phyloP scores from a whole-genome alignment of 495 filamentous ascomycete species.

The Aspergillus campestris region DNA sequence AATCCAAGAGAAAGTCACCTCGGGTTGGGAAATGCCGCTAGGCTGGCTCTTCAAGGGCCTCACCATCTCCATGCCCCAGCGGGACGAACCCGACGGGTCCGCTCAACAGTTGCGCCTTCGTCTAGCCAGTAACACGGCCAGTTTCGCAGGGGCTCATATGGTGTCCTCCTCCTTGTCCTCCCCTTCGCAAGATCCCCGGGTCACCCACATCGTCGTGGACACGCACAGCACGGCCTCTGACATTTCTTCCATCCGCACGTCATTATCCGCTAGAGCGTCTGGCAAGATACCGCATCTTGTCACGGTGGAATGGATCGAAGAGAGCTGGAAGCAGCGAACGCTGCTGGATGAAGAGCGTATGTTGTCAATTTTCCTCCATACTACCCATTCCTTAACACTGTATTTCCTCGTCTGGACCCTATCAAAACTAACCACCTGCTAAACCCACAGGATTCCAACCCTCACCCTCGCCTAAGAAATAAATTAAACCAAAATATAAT shows the following conservation, averaged over 20 bases:
- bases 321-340: constrained; percentile 73
- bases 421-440: no score
- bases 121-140: constrained; percentile 38
- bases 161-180: constrained; percentile 14
- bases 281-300: constrained; percentile 63
- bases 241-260: constrained; percentile 20
- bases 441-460: no score
- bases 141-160: constrained; percentile 54
- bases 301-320: constrained; percentile 60
- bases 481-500: no score
- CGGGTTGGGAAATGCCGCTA: constrained; percentile 31
- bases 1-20: constrained; percentile 38
- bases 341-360: constrained; percentile 69
- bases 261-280: constrained; percentile 15
- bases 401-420: no score
- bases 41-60: constrained; percentile 63
- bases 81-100: background rate
- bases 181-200: constrained; percentile 5
- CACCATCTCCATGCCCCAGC: constrained; percentile 44
- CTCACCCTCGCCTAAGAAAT: no score
- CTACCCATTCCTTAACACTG: no score
- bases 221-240: constrained; percentile 13
- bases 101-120: constrained; percentile 1
- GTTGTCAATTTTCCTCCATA: background rate
- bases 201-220: constrained; percentile 31